A percentile compares a stretch with the other conserved stretches of the same genome.
These are phyloP conservation scores for Microbotryum silenes-acaulis DNA, from an alignment of 1,284 basidiomycete genomes.

Conservation along the genomic window DNA sequence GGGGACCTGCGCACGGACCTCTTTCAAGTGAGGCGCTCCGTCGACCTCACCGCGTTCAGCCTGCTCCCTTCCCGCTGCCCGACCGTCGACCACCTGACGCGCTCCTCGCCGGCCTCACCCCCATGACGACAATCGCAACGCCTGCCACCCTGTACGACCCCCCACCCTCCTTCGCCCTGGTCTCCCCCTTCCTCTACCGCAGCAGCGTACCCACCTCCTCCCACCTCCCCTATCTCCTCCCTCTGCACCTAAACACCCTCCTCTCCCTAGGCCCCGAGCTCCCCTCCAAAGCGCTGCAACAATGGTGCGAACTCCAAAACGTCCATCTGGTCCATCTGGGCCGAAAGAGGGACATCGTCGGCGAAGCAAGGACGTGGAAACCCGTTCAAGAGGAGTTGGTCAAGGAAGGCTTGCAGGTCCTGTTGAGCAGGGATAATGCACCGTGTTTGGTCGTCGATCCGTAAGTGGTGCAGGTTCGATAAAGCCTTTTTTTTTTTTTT, in stretches of 20 bases:
- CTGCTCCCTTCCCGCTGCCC: too few species aligned
- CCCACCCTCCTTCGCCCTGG: background rate
- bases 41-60: too few species aligned
- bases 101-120: too few species aligned
- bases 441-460: slow-evolving; percentile 13
- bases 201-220: background rate
- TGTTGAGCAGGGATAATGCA: background rate
- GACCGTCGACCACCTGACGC: too few species aligned
- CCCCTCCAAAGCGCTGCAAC: background rate
- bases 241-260: slow-evolving; percentile 1
- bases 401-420: slow-evolving; percentile 9
- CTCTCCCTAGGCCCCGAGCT: slow-evolving; percentile 3
- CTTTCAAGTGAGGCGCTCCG: too few species aligned
- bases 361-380: slow-evolving; percentile 1
- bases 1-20: too few species aligned
- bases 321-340: slow-evolving; percentile 4
- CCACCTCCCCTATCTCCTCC: background rate
- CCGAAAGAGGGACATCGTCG: too few species aligned
- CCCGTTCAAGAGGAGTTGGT: slow-evolving; percentile 7
- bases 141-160: background rate
- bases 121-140: too few species aligned
- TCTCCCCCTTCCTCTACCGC: slow-evolving; percentile 9
- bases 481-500: too few species aligned
- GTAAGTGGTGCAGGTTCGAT: background rate
- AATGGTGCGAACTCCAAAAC: background rate